Evolutionary conservation across 306 rosid species (phyloP).

Genomic region (Mimosa bimucronata): DNA sequence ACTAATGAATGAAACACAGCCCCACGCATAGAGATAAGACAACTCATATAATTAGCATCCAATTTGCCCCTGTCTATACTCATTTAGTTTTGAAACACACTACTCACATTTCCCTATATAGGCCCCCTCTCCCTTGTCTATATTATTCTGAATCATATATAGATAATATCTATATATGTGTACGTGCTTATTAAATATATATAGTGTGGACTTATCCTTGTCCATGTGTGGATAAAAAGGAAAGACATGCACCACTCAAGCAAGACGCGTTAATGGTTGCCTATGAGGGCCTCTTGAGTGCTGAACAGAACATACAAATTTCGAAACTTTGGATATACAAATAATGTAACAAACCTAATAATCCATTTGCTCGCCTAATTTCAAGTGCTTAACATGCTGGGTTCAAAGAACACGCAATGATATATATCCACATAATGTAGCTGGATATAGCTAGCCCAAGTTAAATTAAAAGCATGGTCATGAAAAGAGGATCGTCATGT

Average conservation of each 20-base stretch:
- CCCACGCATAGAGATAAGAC: conserved; percentile 8
- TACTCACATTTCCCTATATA: background rate
- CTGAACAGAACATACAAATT: conserved; percentile 2
- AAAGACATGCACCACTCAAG: conserved; percentile 21
- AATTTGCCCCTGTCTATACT: background rate
- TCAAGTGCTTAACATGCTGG: background rate
- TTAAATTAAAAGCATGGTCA: background rate
- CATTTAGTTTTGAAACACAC: conserved; percentile 1
- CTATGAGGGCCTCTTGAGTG: background rate
- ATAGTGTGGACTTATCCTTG: conserved; percentile 24
- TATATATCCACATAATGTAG: background rate
- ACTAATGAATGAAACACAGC: conserved; percentile 14
- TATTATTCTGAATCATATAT: background rate
- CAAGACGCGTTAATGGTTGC: background rate
- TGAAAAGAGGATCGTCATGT: background rate
- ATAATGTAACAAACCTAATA: background rate
- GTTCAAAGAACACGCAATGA: background rate
- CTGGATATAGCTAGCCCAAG: background rate
- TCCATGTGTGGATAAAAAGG: conserved; percentile 21
- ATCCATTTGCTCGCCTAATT: background rate
- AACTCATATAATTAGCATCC: background rate
- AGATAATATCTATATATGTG: background rate
- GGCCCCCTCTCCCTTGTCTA: background rate
- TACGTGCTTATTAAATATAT: background rate
- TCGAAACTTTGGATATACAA: conserved; percentile 11